phyloP scores from a whole-genome alignment of 345 rosid genomes.

The Camelina hispida region DNA sequence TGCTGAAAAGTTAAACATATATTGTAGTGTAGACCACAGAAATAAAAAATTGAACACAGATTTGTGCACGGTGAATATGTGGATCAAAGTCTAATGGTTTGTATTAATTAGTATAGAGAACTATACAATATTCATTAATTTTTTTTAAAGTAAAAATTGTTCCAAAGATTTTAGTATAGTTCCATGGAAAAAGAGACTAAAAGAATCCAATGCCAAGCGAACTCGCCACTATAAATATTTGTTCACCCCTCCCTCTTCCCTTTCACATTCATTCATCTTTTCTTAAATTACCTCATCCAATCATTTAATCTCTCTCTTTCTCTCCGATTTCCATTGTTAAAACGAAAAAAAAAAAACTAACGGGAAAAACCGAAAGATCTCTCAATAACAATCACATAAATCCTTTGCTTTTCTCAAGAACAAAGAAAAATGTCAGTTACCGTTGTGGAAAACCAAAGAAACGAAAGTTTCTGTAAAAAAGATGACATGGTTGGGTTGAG shows the following conservation, averaged over 20 bases:
- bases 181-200: constrained; percentile 25
- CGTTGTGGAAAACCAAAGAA: constrained; percentile 9
- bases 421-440: constrained; percentile 18
- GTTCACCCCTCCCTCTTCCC: constrained; percentile 28
- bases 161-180: not conserved
- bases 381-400: not conserved
- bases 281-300: constrained; percentile 4
- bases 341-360: constrained; percentile 2
- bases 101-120: not conserved
- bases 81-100: too few species aligned
- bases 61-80: too few species aligned
- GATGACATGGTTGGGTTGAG: constrained; percentile 53
- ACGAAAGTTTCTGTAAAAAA: constrained; percentile 26
- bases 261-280: constrained; percentile 37
- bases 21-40: not conserved
- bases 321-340: not conserved
- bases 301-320: constrained; percentile 1
- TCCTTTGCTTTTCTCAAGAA: constrained; percentile 26
- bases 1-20: not conserved
- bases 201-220: constrained; percentile 43
- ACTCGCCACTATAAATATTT: constrained; percentile 39
- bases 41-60: too few species aligned
- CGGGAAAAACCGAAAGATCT: constrained; percentile 29
- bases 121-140: too few species aligned
- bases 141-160: too few species aligned